Base-by-base conservation (phyloP, 352 stramenopile species). In the Globisporangium heterothallicum region DNA sequence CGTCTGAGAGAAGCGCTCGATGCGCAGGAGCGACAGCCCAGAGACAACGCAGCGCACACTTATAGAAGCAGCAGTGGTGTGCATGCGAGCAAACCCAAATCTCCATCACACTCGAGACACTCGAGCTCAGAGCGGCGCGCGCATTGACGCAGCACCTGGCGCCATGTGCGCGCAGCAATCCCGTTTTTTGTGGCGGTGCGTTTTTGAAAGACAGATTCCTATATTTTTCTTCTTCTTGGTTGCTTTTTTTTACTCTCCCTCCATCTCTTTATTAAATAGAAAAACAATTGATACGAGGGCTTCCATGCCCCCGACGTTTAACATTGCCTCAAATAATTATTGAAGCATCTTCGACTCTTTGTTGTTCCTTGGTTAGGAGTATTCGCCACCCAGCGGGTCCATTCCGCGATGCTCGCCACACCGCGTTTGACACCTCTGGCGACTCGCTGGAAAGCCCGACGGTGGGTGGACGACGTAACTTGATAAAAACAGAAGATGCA, bases 1-100 rank as follows among this genome's bases (percentile, higher is more conserved):
- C 67, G 72, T 0, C 63, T 93, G 22, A 74, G 82, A 19, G 70
- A 74, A 22, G 64, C 62, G 38, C 51, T 89, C 16, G 63, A 78
- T 41, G 43, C 21, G 13, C 48, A 49, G 13, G 52, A 56, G 34
- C 47, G 53, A 4, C 27, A 29, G 25, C 7, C 18, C 27, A 40
- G 38, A 25, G 42, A 44, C 30, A 42, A 14, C 36, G 43, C 3
- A 29, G 6, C 30, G 9, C 42, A 42, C 6, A 42, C 32, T 14
- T 32, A 53, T 13, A 49, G 52, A 42, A 10, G 9, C 4, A 25
- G 43, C 3, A 32, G 16, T 2, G 12, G 38, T 59, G 27, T 24
- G 26, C 30, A 36, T 30, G 24, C 6, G 10, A 34, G 44, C n/a
- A 35, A 7, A 3, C 24, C 19, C 32, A 49, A 42, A 6, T 60